Evolutionary conservation across 441 rosid genomes (phyloP).

Genomic region (Erodium chrysanthum): DNA sequence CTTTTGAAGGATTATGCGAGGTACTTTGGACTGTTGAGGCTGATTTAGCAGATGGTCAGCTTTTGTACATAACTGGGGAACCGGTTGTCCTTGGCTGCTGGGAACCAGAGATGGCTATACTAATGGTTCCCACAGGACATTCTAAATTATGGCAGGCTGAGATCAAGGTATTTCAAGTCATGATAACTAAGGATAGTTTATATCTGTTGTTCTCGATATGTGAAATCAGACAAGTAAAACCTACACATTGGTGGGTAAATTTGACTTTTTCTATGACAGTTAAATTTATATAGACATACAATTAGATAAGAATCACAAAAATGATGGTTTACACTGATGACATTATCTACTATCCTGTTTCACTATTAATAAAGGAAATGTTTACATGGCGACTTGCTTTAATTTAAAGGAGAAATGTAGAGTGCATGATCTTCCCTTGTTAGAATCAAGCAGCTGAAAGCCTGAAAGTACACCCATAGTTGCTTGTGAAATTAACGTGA

Average conservation of each 20-base stretch:
- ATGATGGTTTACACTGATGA: background rate
- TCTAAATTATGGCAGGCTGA: conserved; percentile 62
- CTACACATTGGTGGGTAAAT: background rate
- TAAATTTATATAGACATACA: background rate
- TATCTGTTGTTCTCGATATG: background rate
- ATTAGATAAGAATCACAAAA: conserved; percentile 1
- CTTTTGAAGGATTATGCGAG: conserved; percentile 38
- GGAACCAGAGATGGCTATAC: conserved; percentile 65
- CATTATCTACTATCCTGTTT: background rate
- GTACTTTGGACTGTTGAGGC: conserved; percentile 79
- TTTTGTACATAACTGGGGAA: conserved; percentile 68
- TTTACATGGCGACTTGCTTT: background rate
- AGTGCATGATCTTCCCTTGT: background rate
- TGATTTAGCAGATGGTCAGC: conserved; percentile 51
- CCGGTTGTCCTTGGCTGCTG: conserved; percentile 62
- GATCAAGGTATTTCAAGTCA: conserved; percentile 45
- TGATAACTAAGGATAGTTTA: conserved; percentile 9
- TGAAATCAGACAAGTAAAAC: background rate
- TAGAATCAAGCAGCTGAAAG: too few relatives aligned
- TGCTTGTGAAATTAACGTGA: too few relatives aligned
- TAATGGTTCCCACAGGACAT: conserved; percentile 49
- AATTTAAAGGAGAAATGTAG: background rate
- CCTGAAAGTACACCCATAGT: too few relatives aligned
- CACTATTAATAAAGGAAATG: background rate
- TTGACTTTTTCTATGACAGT: background rate